These are phyloP conservation scores for Candida orba DNA, from an alignment of 805 yeast genomes.

Conservation along the genomic window DNA sequence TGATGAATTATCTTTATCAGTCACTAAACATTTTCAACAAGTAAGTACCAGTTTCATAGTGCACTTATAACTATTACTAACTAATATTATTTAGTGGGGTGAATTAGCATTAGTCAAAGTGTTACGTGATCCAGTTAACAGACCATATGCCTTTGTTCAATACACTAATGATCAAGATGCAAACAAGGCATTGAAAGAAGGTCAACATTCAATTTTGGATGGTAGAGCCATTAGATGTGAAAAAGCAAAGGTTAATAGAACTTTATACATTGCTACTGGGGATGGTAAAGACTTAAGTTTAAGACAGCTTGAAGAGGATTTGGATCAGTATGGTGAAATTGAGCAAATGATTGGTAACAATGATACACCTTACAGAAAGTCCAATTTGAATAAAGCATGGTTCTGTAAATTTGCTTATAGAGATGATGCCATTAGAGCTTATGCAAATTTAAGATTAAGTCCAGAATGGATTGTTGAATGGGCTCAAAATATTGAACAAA, in stretches of 20 bases:
- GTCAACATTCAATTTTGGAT: conserved; percentile 61
- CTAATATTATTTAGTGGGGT: conserved; percentile 46
- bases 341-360: conserved; percentile 51
- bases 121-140: conserved; percentile 66
- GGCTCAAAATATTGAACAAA: conserved; percentile 74
- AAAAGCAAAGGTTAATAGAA: conserved; percentile 85
- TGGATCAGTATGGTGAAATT: conserved; percentile 62
- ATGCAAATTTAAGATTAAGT: conserved; percentile 55
- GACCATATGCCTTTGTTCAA: conserved; percentile 94
- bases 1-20: conserved; percentile 64
- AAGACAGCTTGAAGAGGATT: conserved; percentile 30
- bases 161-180: conserved; percentile 68
- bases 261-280: conserved; percentile 51
- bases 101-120: conserved; percentile 68
- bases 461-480: conserved; percentile 62
- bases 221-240: conserved; percentile 83
- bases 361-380: conserved; percentile 25
- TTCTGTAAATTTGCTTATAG: conserved; percentile 72
- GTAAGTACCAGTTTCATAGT: conserved; percentile 3
- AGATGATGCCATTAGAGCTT: conserved; percentile 84
- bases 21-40: conserved; percentile 55
- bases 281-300: conserved; percentile 24
- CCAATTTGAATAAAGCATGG: conserved; percentile 43
- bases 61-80: neutral
- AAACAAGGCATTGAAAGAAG: conserved; percentile 53